Percentiles rank a stretch among this genome's conserved stretches.
Evolutionary conservation across 202 grass and related monocot genomes (phyloP).

Genomic region (Dendrocalamus latiflorus): DNA sequence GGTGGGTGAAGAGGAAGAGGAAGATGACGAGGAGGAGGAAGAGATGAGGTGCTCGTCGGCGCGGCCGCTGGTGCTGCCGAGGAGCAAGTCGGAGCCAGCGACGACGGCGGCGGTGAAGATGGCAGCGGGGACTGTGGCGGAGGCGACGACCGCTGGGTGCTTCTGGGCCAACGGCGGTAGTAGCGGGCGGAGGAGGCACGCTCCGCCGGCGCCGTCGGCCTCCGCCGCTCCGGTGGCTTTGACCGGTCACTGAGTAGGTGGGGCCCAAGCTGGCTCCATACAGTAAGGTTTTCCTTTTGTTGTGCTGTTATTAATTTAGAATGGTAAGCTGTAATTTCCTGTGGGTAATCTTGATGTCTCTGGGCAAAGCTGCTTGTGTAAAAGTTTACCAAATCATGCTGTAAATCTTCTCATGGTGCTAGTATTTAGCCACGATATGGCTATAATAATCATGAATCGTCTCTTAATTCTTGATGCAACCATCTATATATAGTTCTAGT

Average conservation of each 20-base stretch:
- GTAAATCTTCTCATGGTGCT: background rate
- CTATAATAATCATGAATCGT: background rate
- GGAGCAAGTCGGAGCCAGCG: conserved; percentile 94
- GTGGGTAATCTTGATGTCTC: background rate
- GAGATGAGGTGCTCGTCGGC: conserved; percentile 71
- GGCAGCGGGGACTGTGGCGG: background rate
- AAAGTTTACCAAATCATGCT: background rate
- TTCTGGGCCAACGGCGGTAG: conserved; percentile 71
- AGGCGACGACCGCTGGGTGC: conserved; percentile 42
- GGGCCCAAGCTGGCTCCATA: background rate
- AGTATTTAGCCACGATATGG: background rate
- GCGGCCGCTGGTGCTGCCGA: conserved; percentile 66
- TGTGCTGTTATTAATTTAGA: background rate
- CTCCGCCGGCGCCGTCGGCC: background rate
- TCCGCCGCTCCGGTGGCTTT: conserved; percentile 15
- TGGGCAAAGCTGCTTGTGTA: background rate
- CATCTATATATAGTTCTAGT: background rate
- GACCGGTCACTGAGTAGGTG: conserved; percentile 34
- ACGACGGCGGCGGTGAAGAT: conserved; percentile 45
- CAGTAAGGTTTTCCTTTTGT: background rate
- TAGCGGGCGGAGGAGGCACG: conserved; percentile 46
- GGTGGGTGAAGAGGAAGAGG: background rate
- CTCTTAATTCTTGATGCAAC: background rate
- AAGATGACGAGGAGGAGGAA: conserved; percentile 41
- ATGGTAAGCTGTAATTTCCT: conserved; percentile 23